Evolutionary conservation across 2,329 filamentous ascomycete species (phyloP).

Genomic region (Allantophomopsis cytisporea): DNA sequence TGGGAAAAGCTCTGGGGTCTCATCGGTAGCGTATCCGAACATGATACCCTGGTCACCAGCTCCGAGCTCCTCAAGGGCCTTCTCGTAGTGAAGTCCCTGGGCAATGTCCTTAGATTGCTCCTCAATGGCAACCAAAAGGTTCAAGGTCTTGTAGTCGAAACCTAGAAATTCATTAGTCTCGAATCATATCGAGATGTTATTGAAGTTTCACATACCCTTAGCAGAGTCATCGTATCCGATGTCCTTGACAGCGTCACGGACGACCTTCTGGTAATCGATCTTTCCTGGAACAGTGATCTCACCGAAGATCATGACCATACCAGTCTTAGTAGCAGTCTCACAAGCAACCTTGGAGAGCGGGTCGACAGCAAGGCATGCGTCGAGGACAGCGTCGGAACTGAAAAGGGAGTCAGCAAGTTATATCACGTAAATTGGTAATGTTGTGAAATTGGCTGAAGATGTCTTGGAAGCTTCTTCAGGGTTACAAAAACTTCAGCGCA

Average conservation of each 20-base stretch:
- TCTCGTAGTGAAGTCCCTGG: conserved; percentile 95
- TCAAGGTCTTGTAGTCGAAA: conserved; percentile 98
- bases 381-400: conserved; percentile 83
- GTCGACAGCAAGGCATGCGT: conserved; percentile 90
- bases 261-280: conserved; percentile 96
- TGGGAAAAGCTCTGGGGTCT: conserved; percentile 94
- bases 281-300: conserved; percentile 96
- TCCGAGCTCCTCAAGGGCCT: conserved; percentile 93
- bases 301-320: conserved; percentile 98
- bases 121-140: conserved; percentile 97
- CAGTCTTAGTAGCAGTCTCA: conserved; percentile 99
- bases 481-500: no score
- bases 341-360: conserved; percentile 98
- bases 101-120: conserved; percentile 98
- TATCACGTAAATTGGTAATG: no score
- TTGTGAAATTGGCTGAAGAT: no score
- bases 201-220: conserved; percentile 46
- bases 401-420: no score
- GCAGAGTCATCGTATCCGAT: conserved; percentile 95
- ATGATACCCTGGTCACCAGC: conserved; percentile 99
- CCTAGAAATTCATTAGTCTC: conserved; percentile 25
- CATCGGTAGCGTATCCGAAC: conserved; percentile 99
- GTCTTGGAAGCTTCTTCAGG: no score
- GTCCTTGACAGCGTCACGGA: conserved; percentile 90
- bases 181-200: no score